Conservation (phyloP, 805 yeast genomes). For the Saccharomycodes ludwigii region DNA sequence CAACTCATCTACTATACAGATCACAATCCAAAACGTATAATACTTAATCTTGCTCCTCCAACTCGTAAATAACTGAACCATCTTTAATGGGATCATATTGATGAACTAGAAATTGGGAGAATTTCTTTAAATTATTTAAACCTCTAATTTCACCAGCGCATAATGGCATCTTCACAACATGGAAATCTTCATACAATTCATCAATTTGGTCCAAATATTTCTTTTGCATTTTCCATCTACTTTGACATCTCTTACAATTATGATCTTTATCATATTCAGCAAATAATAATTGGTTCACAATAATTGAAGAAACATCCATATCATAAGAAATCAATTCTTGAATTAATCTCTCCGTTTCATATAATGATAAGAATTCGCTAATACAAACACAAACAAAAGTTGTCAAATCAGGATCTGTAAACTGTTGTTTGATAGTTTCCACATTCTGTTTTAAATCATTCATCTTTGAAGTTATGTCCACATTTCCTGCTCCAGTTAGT, state of each 20-base stretch:
- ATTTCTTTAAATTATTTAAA: slow-evolving; percentile 66
- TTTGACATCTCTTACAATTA: slow-evolving; percentile 76
- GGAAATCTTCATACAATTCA: slow-evolving; percentile 95
- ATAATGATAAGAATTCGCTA: slow-evolving; percentile 88
- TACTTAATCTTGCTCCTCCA: slow-evolving; percentile 20
- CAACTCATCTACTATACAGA: not conserved
- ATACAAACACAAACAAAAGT: slow-evolving; percentile 96
- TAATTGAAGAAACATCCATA: slow-evolving; percentile 94
- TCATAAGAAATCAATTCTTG: slow-evolving; percentile 91
- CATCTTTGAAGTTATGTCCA: slow-evolving; percentile 57
- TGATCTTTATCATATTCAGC: slow-evolving; percentile 61
- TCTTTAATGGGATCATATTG: slow-evolving; percentile 66
- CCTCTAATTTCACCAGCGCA: slow-evolving; percentile 95
- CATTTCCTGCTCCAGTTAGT: slow-evolving; percentile 54
- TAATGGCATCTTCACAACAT: slow-evolving; percentile 88
- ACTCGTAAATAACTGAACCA: slow-evolving; percentile 23
- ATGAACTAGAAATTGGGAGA: slow-evolving; percentile 66
- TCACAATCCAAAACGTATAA: slow-evolving; percentile 1
- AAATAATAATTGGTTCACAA: slow-evolving; percentile 85
- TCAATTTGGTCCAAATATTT: slow-evolving; percentile 91
- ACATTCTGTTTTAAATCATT: slow-evolving; percentile 73
- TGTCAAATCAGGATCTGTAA: slow-evolving; percentile 90
- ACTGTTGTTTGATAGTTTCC: slow-evolving; percentile 82
- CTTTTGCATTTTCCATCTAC: slow-evolving; percentile 92
- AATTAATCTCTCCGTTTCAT: slow-evolving; percentile 95